Percentiles rank a stretch among this genome's conserved stretches.
These are phyloP conservation scores for Schwanniomyces yamadae DNA, from an alignment of 805 yeast species.

Conservation along the genomic window DNA sequence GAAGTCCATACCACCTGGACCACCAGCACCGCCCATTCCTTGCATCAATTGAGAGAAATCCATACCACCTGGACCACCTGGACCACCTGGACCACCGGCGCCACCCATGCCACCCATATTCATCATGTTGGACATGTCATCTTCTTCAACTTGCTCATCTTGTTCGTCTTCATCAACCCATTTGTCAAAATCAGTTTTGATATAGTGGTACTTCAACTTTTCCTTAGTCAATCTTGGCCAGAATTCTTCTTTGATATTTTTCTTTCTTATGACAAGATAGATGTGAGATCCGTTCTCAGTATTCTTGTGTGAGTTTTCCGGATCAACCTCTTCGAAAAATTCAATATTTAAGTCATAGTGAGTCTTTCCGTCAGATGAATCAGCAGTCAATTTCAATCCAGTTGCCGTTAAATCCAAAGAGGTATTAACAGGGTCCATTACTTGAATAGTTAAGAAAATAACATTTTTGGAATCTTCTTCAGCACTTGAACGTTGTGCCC, in stretches of 20 bases:
- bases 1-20: slow-evolving; percentile 26
- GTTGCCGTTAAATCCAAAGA: slow-evolving; percentile 60
- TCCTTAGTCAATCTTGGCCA: slow-evolving; percentile 97
- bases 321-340: slow-evolving; percentile 72
- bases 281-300: slow-evolving; percentile 59
- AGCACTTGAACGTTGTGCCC: slow-evolving; percentile 97
- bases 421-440: slow-evolving; percentile 65
- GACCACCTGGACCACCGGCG: slow-evolving; percentile 15
- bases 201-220: slow-evolving; percentile 71
- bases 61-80: slow-evolving; percentile 30
- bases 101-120: slow-evolving; percentile 19
- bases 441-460: slow-evolving; percentile 68
- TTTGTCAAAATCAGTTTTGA: slow-evolving; percentile 93
- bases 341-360: slow-evolving; percentile 69
- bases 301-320: slow-evolving; percentile 58
- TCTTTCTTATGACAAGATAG: slow-evolving; percentile 67
- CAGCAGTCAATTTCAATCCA: slow-evolving; percentile 51
- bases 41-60: slow-evolving; percentile 11
- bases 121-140: slow-evolving; percentile 31
- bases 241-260: slow-evolving; percentile 64
- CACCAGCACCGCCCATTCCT: slow-evolving; percentile 27
- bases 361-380: slow-evolving; percentile 42
- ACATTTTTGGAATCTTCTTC: slow-evolving; percentile 71
- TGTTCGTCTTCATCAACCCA: slow-evolving; percentile 99
- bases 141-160: slow-evolving; percentile 60